Evolutionary conservation across 345 rosid genomes (phyloP).

Genomic region (Punica granatum): DNA sequence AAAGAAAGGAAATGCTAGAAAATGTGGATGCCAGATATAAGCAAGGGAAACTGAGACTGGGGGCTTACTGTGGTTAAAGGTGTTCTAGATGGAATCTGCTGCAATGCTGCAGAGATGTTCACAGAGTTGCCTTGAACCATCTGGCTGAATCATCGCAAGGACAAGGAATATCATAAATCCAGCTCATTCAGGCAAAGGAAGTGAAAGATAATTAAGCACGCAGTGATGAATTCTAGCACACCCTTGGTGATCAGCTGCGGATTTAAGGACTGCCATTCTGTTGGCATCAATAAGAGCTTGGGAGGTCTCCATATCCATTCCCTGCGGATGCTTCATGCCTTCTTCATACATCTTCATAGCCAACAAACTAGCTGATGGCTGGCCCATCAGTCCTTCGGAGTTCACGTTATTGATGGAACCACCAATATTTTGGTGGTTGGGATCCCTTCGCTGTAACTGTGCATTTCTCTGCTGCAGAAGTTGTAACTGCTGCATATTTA

Average conservation of each 20-base stretch:
- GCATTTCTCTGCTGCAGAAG: constrained; percentile 47
- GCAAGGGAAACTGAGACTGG: constrained; percentile 6
- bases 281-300: constrained; percentile 43
- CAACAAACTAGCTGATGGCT: constrained; percentile 44
- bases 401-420: constrained; percentile 36
- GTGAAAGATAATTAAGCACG: neutral
- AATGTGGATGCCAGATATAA: neutral
- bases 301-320: constrained; percentile 46
- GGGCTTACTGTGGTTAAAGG: constrained; percentile 31
- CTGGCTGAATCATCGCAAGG: constrained; percentile 36
- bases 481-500: constrained; percentile 58
- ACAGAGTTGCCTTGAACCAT: constrained; percentile 46
- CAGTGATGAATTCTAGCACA: constrained; percentile 12
- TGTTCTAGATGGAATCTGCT: constrained; percentile 37
- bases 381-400: constrained; percentile 54
- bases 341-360: constrained; percentile 64
- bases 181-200: neutral
- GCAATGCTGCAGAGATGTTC: constrained; percentile 43
- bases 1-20: neutral
- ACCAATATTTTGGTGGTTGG: constrained; percentile 36
- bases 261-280: constrained; percentile 40
- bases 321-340: constrained; percentile 43
- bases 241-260: constrained; percentile 45
- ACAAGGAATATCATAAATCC: constrained; percentile 1
- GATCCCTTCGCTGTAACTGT: constrained; percentile 52